Conservation (phyloP, 805 yeast species). For the Pichia gijzeniarum region DNA sequence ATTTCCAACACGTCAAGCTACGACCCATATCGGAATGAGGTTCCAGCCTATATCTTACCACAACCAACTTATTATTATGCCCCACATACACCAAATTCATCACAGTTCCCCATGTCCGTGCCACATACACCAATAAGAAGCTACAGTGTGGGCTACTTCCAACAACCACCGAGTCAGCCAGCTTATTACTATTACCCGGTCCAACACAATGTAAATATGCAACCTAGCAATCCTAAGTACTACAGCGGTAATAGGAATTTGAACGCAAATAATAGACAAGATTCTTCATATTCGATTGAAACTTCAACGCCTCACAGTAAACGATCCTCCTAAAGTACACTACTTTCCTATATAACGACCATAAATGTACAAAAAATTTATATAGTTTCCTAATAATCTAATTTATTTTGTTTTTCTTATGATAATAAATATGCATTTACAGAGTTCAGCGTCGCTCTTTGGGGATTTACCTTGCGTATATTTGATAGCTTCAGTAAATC, state of each 20-base stretch:
- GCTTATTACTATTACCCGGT: neutral
- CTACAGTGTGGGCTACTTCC: neutral
- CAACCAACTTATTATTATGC: slow-evolving; percentile 1
- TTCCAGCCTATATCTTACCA: neutral
- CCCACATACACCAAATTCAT: neutral
- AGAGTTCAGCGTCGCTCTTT: slow-evolving; percentile 70
- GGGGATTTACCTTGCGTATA: slow-evolving; percentile 54
- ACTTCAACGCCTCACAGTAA: neutral
- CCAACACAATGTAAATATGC: neutral
- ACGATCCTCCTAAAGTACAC: no score
- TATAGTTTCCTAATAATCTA: no score
- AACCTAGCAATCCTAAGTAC: no score
- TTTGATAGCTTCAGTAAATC: slow-evolving; percentile 48
- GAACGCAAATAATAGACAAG: neutral
- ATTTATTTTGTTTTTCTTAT: no score
- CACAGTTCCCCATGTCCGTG: neutral
- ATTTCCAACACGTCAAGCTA: neutral
- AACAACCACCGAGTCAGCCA: neutral
- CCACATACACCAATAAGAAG: slow-evolving; percentile 2
- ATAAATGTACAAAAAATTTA: no score
- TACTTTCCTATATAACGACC: no score
- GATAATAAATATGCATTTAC: slow-evolving; percentile 55
- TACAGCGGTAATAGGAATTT: neutral
- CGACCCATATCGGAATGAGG: neutral
- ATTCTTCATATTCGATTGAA: neutral